Evolutionary conservation across 495 filamentous ascomycete genomes (phyloP).

Genomic region (Aspergillus bridgeri): DNA sequence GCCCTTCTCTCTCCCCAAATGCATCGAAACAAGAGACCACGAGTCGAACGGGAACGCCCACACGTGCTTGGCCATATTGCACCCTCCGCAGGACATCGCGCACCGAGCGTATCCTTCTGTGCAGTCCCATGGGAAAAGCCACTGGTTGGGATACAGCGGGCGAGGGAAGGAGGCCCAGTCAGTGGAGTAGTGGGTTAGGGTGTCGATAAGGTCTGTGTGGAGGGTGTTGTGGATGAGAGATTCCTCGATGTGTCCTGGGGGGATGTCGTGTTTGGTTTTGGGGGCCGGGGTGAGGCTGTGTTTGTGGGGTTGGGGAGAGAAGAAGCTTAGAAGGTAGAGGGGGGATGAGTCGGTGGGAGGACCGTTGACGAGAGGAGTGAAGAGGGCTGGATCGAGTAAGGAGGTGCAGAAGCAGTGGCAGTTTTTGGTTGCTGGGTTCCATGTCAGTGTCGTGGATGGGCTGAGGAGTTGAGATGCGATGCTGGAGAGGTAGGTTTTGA

Average conservation of each 20-base stretch:
- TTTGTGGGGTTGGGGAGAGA: constrained; percentile 22
- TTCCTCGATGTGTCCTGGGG: constrained; percentile 38
- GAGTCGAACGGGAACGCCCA: constrained; percentile 46
- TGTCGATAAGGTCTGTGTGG: constrained; percentile 37
- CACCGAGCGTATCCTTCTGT: constrained; percentile 39
- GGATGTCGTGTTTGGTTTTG: constrained; percentile 35
- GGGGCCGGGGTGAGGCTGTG: constrained; percentile 4
- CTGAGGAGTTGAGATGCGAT: constrained; percentile 26
- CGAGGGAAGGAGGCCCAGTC: constrained; percentile 41
- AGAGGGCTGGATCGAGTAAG: constrained; percentile 28
- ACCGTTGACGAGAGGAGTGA: constrained; percentile 24
- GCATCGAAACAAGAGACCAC: constrained; percentile 34
- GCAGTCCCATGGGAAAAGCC: constrained; percentile 45
- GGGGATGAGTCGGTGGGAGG: not conserved
- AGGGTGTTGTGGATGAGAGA: constrained; percentile 30
- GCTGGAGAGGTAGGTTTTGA: constrained; percentile 22
- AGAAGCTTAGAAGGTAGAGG: constrained; percentile 40
- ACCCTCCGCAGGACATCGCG: constrained; percentile 30
- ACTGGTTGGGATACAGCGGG: constrained; percentile 31
- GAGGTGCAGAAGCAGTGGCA: constrained; percentile 33
- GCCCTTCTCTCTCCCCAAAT: constrained; percentile 28
- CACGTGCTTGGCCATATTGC: constrained; percentile 41
- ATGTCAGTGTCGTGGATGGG: constrained; percentile 17
- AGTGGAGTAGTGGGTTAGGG: constrained; percentile 39
- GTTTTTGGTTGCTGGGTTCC: constrained; percentile 28